phyloP scores from a whole-genome alignment of 2,329 filamentous ascomycete species.

The Venturia oleaginea region DNA sequence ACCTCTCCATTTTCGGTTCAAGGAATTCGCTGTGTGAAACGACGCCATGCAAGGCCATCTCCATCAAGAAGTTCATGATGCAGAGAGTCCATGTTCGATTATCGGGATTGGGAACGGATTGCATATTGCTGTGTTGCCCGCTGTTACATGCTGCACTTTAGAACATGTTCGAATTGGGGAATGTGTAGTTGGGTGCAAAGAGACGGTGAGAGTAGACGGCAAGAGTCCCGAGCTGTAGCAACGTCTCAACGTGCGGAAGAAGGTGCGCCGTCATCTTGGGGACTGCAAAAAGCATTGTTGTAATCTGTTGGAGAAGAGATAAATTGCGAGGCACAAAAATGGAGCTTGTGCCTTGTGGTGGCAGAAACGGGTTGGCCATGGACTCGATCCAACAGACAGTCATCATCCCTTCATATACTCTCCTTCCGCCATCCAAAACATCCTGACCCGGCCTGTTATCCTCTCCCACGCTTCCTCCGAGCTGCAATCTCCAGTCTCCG shows the following conservation, averaged over 20 bases:
- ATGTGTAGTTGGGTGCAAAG: background rate
- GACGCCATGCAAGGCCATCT: background rate
- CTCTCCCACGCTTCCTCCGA: background rate
- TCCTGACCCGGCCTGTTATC: background rate
- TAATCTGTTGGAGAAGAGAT: background rate
- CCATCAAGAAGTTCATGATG: background rate
- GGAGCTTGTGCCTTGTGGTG: background rate
- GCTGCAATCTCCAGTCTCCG: background rate
- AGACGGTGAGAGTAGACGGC: constrained; percentile 2
- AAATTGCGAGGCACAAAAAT: background rate
- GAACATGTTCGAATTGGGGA: background rate
- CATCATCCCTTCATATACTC: too few species aligned
- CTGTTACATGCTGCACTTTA: background rate
- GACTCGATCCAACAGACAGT: background rate
- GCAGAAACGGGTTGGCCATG: background rate
- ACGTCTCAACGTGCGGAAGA: background rate
- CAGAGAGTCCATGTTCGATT: background rate
- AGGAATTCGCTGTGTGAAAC: background rate
- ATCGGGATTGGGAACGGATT: background rate
- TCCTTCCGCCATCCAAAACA: background rate
- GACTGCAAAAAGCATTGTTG: background rate
- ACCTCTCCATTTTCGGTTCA: background rate
- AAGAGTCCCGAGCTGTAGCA: background rate
- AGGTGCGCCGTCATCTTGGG: background rate
- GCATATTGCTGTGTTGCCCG: background rate